Evolutionary conservation across 1,284 basidiomycete species (phyloP), one percentile per base, ranked within the genome.

Genomic region (Ganoderma lingzhi): DNA sequence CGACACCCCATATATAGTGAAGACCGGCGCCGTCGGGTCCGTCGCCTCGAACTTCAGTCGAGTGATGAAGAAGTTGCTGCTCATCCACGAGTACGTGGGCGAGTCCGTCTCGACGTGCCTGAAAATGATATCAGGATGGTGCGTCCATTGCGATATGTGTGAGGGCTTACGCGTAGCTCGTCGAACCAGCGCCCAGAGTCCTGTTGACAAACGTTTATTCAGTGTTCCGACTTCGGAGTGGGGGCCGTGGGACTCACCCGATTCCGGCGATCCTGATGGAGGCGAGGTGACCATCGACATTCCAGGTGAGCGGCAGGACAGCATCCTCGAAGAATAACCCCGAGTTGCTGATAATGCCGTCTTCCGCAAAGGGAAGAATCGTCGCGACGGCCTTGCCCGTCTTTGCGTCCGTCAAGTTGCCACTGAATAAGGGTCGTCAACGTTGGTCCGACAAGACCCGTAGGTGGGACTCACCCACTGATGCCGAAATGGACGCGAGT

Each of bases 81-180:
- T 59, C 58, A 59, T 59, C 58, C 58, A 59, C 14, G 58, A 59
- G 58, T 59, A 59, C 58, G 37, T 59, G 37, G 58, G 32, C 10
- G 58, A 59, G 37, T 59, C 58, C 37, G 58, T 59, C 37, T 59
- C 58, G 30, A 59, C 58, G 37, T 59, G 58, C 58, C 58, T 59
- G 37, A 28, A 51, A 4, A 28, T 28, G 48, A 51, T 23, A 28
- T 51, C 48, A 51, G 48, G 23, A 23, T 28, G 48, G 48, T 51
- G 10, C 48, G 23, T 51, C 48, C 12, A 51, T 28, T 28, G 48
- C 48, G 48, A 28, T 3, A 28, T 28, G 3, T 39, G 35, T 39
- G 37, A 37, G 58, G 37, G 41, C 58, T 59, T 59, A 59, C 58
- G 58, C 58, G 37, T 59, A 59, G 37, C 9, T 39, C 19, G 14